Percentiles rank a stretch among this genome's conserved stretches.
Conservation (phyloP, 768 basidiomycete genomes). For the Mycena vitilis region DNA sequence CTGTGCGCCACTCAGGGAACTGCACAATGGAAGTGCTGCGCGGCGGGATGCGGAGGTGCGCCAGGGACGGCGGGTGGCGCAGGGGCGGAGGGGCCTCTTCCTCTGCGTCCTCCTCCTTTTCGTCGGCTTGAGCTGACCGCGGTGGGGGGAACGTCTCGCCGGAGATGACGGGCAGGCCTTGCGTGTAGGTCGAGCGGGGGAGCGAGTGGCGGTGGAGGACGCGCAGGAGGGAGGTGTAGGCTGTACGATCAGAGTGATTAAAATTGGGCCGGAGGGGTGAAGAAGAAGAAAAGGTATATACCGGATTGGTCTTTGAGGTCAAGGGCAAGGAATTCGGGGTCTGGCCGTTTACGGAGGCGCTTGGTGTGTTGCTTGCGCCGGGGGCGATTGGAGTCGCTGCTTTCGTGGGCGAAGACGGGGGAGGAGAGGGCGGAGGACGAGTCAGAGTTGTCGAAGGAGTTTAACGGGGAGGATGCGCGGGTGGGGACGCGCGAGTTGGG, state of each 20-base stretch:
- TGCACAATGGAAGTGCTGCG: slow-evolving; percentile 50
- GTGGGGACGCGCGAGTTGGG: slow-evolving; percentile 22
- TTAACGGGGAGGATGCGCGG: slow-evolving; percentile 24
- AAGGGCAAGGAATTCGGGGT: slow-evolving; percentile 61
- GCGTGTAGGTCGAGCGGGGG: slow-evolving; percentile 29
- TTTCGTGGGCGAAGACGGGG: slow-evolving; percentile 53
- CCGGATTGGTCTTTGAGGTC: slow-evolving; percentile 49
- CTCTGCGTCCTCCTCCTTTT: slow-evolving; percentile 18
- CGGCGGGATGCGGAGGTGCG: slow-evolving; percentile 16
- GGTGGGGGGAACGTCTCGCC: slow-evolving; percentile 2
- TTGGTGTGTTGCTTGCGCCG: slow-evolving; percentile 7
- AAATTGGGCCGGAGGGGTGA: background rate
- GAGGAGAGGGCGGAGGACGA: slow-evolving; percentile 50
- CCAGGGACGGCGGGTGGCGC: slow-evolving; percentile 33
- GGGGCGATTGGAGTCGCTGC: slow-evolving; percentile 24
- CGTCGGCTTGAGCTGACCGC: background rate
- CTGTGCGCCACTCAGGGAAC: slow-evolving; percentile 76
- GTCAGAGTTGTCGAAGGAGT: slow-evolving; percentile 10
- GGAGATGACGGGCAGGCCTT: slow-evolving; percentile 21
- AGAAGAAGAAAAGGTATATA: background rate
- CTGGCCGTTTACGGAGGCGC: slow-evolving; percentile 18
- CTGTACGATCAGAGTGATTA: background rate
- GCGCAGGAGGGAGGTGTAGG: slow-evolving; percentile 62
- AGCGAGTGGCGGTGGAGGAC: slow-evolving; percentile 60
- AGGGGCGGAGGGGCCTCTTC: slow-evolving; percentile 26